Percentiles rank a stretch among this genome's conserved stretches.
Evolutionary conservation across 257 asterid genomes (phyloP).

Genomic region (Dorcoceras hygrometricum): DNA sequence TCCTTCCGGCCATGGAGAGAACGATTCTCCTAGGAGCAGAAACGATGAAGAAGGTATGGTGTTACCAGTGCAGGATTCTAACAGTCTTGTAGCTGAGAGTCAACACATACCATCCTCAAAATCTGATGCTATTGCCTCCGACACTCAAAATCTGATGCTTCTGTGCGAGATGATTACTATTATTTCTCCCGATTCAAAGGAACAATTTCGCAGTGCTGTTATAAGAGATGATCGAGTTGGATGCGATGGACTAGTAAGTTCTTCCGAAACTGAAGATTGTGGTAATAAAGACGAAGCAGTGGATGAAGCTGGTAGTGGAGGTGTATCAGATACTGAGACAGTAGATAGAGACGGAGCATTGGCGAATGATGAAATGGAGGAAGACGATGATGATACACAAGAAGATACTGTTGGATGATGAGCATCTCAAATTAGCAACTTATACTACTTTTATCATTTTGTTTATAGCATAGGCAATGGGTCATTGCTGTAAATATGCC

Average conservation of each 20-base stretch:
- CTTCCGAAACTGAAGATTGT: constrained; percentile 62
- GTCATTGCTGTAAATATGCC: neutral
- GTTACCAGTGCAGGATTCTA: constrained; percentile 45
- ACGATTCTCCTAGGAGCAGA: constrained; percentile 52
- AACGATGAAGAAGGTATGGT: constrained; percentile 28
- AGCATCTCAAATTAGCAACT: neutral
- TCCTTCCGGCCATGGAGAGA: constrained; percentile 81
- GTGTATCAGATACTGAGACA: constrained; percentile 58
- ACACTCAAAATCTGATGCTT: constrained; percentile 45
- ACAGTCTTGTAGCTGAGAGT: constrained; percentile 62
- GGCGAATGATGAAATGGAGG: constrained; percentile 46
- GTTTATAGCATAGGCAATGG: neutral
- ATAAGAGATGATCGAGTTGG: constrained; percentile 41
- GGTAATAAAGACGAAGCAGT: constrained; percentile 34
- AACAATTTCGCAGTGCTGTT: constrained; percentile 57
- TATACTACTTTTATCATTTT: neutral
- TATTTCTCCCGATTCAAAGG: constrained; percentile 65
- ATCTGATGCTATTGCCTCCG: constrained; percentile 35
- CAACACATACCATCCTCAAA: constrained; percentile 44
- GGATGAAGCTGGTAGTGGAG: constrained; percentile 29
- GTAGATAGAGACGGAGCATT: constrained; percentile 37
- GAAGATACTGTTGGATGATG: constrained; percentile 51
- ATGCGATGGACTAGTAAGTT: constrained; percentile 37
- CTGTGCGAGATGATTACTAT: constrained; percentile 75
- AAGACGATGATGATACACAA: constrained; percentile 52